Base-by-base conservation (phyloP, 768 basidiomycete species). In the Rhodosporidiobolus odoratus region DNA sequence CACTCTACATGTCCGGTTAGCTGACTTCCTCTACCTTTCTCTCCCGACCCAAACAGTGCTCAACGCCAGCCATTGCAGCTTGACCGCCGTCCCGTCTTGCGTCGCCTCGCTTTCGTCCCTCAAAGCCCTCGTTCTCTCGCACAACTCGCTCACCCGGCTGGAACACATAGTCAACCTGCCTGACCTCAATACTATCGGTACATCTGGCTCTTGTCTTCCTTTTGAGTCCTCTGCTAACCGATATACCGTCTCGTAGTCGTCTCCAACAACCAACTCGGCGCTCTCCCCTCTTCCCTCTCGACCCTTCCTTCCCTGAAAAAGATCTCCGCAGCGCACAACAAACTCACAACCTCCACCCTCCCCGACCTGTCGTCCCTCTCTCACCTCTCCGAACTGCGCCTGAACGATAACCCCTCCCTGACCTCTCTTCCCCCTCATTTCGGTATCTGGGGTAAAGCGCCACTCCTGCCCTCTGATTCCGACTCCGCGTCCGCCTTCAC, bases 291-390 rank as follows among this genome's bases (percentile, higher is more conserved):
- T 12, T 54, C 73, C 5, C 69, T 75, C 34, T 47, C 62, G 3
- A 68, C 62, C 34, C 68, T 76, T 17, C 62, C 65, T 8, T 41
- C 65, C 13, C 72, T 76, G 57, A 76, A 75, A 59, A 76, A 76
- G 68, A 63, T 76, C 62, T 70, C 73, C 15, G 72, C 74, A 23
- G 67, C 74, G 21, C 74, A 76, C 69, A 76, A 76, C 60, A 53
- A 54, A 34, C 74, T 76, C 37, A 64, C 66, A 16, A 30, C 57
- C 4, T 27, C 63, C 52, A 57, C 59, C 13, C 69, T 76, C 6
- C 76, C 76, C 16, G 67, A 73, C 57, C 65, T 76, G 40, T 65
- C 67, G 12, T 25, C 65, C 32, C 71, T 73, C 21, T 38, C 71
- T 4, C 66, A 69, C 43, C 59, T 76, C 8, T 61, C 65, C 60